Percentiles rank a stretch among this genome's conserved stretches.
Evolutionary conservation across 306 rosid genomes (phyloP).

Genomic region (Prunus mira): DNA sequence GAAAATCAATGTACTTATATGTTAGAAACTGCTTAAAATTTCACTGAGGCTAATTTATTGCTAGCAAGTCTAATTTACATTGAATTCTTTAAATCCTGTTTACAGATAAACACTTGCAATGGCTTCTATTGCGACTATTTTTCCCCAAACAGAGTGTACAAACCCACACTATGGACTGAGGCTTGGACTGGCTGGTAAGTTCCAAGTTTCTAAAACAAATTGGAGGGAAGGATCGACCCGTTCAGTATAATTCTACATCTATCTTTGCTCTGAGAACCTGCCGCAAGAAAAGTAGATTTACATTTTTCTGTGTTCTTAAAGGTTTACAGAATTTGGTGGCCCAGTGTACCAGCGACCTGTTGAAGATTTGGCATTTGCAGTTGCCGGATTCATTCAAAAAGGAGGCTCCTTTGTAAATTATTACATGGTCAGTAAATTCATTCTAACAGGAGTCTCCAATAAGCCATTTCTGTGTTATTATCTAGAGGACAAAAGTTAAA

Average conservation of each 20-base stretch:
- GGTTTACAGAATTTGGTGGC: constrained; percentile 49
- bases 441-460: neutral
- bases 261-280: neutral
- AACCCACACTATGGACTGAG: constrained; percentile 67
- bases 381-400: constrained; percentile 40
- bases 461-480: neutral
- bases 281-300: neutral
- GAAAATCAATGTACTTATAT: neutral
- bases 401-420: constrained; percentile 52
- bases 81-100: neutral
- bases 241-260: neutral
- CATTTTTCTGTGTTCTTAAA: neutral
- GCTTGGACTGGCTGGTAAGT: constrained; percentile 59
- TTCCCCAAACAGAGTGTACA: constrained; percentile 72
- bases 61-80: neutral
- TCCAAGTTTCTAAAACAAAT: no score
- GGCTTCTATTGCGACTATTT: constrained; percentile 83
- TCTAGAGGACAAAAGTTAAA: neutral
- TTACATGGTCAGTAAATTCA: constrained; percentile 40
- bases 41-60: neutral
- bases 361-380: constrained; percentile 46
- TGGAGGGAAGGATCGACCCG: no score
- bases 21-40: neutral
- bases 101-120: constrained; percentile 87
- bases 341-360: constrained; percentile 38